A percentile compares a stretch with the other conserved stretches of the same genome.
phyloP scores from a whole-genome alignment of 2,329 filamentous ascomycete genomes.

The Penicillium nordicum region DNA sequence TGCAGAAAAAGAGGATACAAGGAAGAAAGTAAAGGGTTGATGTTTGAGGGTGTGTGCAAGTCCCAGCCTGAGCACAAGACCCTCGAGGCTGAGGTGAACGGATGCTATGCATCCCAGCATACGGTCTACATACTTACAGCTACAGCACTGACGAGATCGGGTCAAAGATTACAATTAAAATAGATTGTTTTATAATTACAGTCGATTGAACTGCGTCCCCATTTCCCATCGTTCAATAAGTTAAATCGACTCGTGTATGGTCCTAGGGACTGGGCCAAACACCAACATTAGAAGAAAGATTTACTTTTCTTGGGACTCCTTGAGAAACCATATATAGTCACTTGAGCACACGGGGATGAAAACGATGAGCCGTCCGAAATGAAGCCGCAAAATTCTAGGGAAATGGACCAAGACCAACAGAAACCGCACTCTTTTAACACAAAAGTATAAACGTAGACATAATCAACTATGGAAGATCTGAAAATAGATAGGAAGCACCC shows the following conservation, averaged over 20 bases:
- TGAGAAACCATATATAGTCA: not conserved
- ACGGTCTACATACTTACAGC: not conserved
- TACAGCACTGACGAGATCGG: not conserved
- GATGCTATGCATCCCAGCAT: not conserved
- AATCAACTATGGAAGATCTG: constrained; percentile 23
- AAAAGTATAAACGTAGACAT: constrained; percentile 10
- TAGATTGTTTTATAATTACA: not conserved
- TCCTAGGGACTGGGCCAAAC: not conserved
- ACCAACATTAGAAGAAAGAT: not conserved
- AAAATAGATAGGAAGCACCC: constrained; percentile 10
- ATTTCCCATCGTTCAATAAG: not conserved
- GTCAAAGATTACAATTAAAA: not conserved
- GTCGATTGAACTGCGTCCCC: not conserved
- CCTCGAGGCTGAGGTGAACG: not conserved
- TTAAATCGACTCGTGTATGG: not conserved
- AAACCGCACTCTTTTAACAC: constrained; percentile 9
- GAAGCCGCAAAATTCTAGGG: not conserved
- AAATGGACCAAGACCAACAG: constrained; percentile 1
- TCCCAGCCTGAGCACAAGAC: not conserved
- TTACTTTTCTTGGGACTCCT: not conserved
- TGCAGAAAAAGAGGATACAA: not conserved
- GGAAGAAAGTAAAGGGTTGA: not conserved
- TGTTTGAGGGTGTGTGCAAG: not conserved
- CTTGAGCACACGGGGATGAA: not conserved
- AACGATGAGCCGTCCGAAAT: not conserved